Base-by-base conservation (phyloP, 495 filamentous ascomycete species). In the Parathielavia appendiculata region DNA sequence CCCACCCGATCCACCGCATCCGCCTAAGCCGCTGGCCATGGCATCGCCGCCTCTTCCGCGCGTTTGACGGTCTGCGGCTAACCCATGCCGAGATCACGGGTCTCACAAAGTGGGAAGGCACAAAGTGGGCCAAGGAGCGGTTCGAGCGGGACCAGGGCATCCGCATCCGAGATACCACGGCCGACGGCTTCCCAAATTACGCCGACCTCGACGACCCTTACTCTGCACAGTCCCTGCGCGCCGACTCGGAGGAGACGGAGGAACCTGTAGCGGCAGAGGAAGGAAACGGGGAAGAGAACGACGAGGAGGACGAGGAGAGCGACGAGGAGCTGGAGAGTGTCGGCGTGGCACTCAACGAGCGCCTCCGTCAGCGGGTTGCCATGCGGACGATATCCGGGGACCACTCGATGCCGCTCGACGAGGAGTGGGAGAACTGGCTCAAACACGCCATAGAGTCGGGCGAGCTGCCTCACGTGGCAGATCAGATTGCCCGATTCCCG, bases 71-170 rank as follows among this genome's bases (percentile, higher is more conserved):
- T 41, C 79, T 96, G 19, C 77, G 83, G 39, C 73, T 95, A n/a
- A 93, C 91, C 0, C 74, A 81, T 39, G 72, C 76, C 50, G 91
- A 96, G 65, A 95, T 96, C 60, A 75, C 81, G 1, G 80, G 76
- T 13, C 75, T 96, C 58, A 95, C 91, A 60, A 87, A 87, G 65
- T 96, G 91, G 91, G 90, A 95, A 68, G 91, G 91, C n/a, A 95
- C 91, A 51, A 86, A 87, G 63, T 95, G 87, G 77, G 91, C 91
- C 32, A 86, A 90, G 58, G 84, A 92, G 67, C 82, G 86, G 14
- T 95, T 87, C 68, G 91, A 96, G 74, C 75, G 76, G 43, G 90
- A 95, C 66, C 84, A 89, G 63, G 83, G 84, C 4, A 76, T 86
- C 47, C 76, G 65, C 20, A 90, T 96, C 62, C 71, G 72, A 57